Conservation (phyloP, 148 eudicot genomes). For the Pouteria glomerata region DNA sequence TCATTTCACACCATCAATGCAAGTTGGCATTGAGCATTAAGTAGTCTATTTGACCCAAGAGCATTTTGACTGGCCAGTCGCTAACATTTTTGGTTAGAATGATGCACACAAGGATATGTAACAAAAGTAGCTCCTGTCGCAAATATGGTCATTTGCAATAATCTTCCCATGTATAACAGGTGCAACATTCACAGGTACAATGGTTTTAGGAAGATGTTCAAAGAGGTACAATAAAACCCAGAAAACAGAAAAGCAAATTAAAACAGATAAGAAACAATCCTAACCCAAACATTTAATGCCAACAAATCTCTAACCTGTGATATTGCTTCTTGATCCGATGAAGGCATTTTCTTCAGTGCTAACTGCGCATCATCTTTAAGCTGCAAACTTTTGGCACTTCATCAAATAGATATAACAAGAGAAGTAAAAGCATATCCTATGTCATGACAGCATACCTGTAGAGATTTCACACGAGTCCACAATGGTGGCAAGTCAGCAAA, state of each 20-base stretch:
- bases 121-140: background rate
- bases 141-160: background rate
- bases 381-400: constrained; percentile 31
- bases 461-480: constrained; percentile 73
- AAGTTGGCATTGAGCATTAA: too few species aligned
- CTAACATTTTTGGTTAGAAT: too few species aligned
- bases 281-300: background rate
- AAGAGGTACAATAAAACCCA: background rate
- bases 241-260: background rate
- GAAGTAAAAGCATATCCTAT: constrained; percentile 5
- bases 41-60: too few species aligned
- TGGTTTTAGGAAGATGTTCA: background rate
- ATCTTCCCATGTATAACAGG: background rate
- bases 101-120: background rate
- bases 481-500: constrained; percentile 76
- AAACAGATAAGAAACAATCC: background rate
- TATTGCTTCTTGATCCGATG: constrained; percentile 87
- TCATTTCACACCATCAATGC: too few species aligned
- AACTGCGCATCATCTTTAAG: constrained; percentile 89
- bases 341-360: constrained; percentile 86
- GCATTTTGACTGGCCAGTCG: too few species aligned
- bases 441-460: constrained; percentile 38
- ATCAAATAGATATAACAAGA: background rate
- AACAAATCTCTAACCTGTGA: constrained; percentile 53
- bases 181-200: background rate